These are phyloP conservation scores for Eucalyptus caleyi DNA, from an alignment of 345 rosid genomes.

Conservation along the genomic window DNA sequence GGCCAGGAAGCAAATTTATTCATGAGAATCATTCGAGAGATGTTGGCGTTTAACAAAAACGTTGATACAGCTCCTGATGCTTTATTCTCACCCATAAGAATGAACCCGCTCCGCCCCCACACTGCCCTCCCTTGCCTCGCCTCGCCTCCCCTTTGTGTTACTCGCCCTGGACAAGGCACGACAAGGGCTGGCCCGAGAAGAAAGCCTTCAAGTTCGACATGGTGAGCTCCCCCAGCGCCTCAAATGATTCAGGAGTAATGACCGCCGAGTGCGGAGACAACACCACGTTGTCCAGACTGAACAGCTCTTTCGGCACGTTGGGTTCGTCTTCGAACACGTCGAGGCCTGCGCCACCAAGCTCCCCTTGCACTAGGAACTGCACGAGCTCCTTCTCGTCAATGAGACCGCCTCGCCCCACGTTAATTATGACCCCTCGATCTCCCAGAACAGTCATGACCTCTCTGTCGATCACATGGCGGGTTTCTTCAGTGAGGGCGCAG, in stretches of 20 bases:
- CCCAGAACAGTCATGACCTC: conserved; percentile 35
- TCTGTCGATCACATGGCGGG: conserved; percentile 27
- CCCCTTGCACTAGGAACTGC: conserved; percentile 34
- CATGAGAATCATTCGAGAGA: neutral
- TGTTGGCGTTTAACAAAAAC: neutral
- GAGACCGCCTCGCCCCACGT: conserved; percentile 44
- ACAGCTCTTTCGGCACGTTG: conserved; percentile 34
- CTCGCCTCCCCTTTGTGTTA: neutral
- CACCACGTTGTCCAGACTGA: conserved; percentile 53
- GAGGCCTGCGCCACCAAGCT: conserved; percentile 68
- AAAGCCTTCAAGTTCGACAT: conserved; percentile 56
- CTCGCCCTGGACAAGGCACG: neutral
- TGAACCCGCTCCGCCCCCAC: neutral
- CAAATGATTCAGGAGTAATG: conserved; percentile 36
- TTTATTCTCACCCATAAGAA: neutral
- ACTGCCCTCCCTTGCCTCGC: too few species aligned
- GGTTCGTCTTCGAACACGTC: conserved; percentile 86
- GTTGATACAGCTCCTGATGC: neutral
- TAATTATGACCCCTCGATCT: conserved; percentile 33
- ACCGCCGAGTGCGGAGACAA: conserved; percentile 52
- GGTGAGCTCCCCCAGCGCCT: conserved; percentile 14
- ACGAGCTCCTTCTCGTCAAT: conserved; percentile 59
- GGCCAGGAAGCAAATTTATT: neutral
- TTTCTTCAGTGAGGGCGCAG: conserved; percentile 29
- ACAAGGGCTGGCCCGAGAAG: conserved; percentile 42